Evolutionary conservation across 208 protist species (phyloP).

Genomic region (Trypanosoma mega): DNA sequence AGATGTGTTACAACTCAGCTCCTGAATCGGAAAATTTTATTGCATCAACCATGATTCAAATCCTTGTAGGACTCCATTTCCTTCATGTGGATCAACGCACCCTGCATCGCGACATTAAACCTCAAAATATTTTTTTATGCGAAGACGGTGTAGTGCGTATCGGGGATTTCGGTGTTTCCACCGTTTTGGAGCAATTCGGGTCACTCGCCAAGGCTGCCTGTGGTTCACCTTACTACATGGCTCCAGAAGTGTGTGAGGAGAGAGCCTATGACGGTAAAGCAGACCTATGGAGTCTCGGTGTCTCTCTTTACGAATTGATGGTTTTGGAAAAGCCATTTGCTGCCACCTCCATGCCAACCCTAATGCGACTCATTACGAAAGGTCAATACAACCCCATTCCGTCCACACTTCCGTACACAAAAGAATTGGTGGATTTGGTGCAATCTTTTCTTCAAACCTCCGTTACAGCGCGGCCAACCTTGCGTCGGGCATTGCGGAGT

Average conservation of each 20-base stretch:
- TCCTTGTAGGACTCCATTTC: slow-evolving; percentile 27
- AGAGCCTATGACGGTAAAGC: slow-evolving; percentile 89
- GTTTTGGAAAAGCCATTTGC: slow-evolving; percentile 56
- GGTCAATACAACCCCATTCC: slow-evolving; percentile 21
- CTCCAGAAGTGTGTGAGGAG: slow-evolving; percentile 91
- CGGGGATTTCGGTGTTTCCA: slow-evolving; percentile 86
- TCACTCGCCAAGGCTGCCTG: slow-evolving; percentile 60
- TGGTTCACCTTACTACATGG: slow-evolving; percentile 90
- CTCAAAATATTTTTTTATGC: slow-evolving; percentile 65
- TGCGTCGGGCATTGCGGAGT: slow-evolving; percentile 54
- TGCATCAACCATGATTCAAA: slow-evolving; percentile 60
- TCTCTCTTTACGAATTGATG: slow-evolving; percentile 94
- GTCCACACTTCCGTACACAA: slow-evolving; percentile 38
- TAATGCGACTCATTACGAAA: slow-evolving; percentile 29
- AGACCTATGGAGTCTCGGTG: slow-evolving; percentile 96
- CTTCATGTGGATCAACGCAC: slow-evolving; percentile 42
- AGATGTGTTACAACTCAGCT: slow-evolving; percentile 4
- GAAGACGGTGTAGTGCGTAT: slow-evolving; percentile 60
- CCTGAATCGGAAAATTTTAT: slow-evolving; percentile 43
- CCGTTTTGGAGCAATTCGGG: slow-evolving; percentile 42
- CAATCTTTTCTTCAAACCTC: slow-evolving; percentile 60
- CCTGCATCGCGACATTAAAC: slow-evolving; percentile 59
- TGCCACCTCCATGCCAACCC: slow-evolving; percentile 26
- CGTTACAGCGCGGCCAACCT: slow-evolving; percentile 48
- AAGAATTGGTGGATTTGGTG: slow-evolving; percentile 53